Evolutionary conservation across 192 early-diverging fungal genomes (phyloP).

Genomic region (Entomortierella parvispora): DNA sequence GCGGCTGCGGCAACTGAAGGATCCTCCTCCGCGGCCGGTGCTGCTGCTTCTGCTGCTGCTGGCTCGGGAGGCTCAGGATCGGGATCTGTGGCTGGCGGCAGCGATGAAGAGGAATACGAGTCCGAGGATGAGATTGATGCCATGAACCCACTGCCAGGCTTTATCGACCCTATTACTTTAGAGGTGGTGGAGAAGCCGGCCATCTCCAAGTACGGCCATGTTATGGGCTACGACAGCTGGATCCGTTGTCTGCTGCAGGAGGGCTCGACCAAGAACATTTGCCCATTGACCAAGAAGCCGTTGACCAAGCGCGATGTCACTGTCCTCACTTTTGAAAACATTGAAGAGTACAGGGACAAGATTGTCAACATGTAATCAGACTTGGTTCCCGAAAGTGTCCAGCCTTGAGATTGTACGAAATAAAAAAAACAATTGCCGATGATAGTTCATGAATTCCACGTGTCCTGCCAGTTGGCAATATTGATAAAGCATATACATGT

Average conservation of each 20-base stretch:
- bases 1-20: neutral
- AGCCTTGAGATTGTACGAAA: too few species aligned
- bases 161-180: constrained; percentile 95
- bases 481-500: too few species aligned
- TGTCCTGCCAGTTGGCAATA: too few species aligned
- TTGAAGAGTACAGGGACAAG: constrained; percentile 78
- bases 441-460: too few species aligned
- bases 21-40: constrained; percentile 6
- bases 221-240: constrained; percentile 91
- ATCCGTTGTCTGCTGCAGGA: constrained; percentile 86
- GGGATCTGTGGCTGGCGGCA: constrained; percentile 27
- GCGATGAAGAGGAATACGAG: constrained; percentile 55
- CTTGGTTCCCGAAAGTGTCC: too few species aligned
- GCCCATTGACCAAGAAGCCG: constrained; percentile 94
- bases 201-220: constrained; percentile 94
- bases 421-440: too few species aligned
- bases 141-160: constrained; percentile 87
- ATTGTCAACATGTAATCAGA: constrained; percentile 76
- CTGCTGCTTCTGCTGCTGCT: neutral
- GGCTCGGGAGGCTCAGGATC: constrained; percentile 17
- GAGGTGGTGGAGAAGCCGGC: constrained; percentile 92
- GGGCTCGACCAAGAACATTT: constrained; percentile 86
- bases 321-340: constrained; percentile 81
- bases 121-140: constrained; percentile 60
- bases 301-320: constrained; percentile 91